phyloP scores from a whole-genome alignment of 2,329 filamentous ascomycete genomes.

The Trichophyton rubrum region DNA sequence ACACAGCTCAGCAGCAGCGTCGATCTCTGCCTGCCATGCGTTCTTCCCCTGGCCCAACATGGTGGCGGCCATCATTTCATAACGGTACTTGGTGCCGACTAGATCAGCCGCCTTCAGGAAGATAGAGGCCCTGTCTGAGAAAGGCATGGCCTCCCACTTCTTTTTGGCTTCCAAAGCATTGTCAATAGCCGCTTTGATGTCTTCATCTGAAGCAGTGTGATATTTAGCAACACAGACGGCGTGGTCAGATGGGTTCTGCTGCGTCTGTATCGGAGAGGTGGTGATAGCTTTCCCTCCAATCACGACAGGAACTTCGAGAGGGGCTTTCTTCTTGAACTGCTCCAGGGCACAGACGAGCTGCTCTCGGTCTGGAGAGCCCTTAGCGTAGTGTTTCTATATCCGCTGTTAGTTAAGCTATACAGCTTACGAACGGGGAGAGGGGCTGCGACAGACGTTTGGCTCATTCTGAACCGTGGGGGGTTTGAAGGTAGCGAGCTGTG shows the following conservation, averaged over 20 bases:
- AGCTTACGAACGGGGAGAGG: not conserved
- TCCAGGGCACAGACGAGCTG: slow-evolving; percentile 64
- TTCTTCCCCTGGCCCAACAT: slow-evolving; percentile 98
- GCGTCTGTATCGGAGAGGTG: slow-evolving; percentile 28
- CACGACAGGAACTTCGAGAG: slow-evolving; percentile 68
- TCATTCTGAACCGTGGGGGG: slow-evolving; percentile 80
- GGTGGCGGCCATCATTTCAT: slow-evolving; percentile 90
- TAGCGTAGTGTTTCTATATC: slow-evolving; percentile 70
- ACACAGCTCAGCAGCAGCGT: slow-evolving; percentile 82
- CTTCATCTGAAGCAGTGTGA: slow-evolving; percentile 62
- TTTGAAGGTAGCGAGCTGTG: slow-evolving; percentile 72
- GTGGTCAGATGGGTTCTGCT: slow-evolving; percentile 76
- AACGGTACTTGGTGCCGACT: slow-evolving; percentile 82
- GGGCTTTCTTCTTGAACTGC: slow-evolving; percentile 52
- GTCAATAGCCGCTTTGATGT: slow-evolving; percentile 70
- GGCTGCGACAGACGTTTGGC: slow-evolving; percentile 62
- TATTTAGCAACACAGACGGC: slow-evolving; percentile 65
- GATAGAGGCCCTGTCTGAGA: slow-evolving; percentile 79
- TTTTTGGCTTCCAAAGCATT: slow-evolving; percentile 75
- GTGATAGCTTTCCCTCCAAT: slow-evolving; percentile 67
- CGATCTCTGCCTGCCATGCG: slow-evolving; percentile 98
- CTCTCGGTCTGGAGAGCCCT: slow-evolving; percentile 66
- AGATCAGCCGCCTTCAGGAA: slow-evolving; percentile 95
- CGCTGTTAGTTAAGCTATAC: slow-evolving; percentile 7
- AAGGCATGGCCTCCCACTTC: slow-evolving; percentile 74